Evolutionary conservation across 495 filamentous ascomycete species (phyloP).

Genomic region (Penicillium canariense): DNA sequence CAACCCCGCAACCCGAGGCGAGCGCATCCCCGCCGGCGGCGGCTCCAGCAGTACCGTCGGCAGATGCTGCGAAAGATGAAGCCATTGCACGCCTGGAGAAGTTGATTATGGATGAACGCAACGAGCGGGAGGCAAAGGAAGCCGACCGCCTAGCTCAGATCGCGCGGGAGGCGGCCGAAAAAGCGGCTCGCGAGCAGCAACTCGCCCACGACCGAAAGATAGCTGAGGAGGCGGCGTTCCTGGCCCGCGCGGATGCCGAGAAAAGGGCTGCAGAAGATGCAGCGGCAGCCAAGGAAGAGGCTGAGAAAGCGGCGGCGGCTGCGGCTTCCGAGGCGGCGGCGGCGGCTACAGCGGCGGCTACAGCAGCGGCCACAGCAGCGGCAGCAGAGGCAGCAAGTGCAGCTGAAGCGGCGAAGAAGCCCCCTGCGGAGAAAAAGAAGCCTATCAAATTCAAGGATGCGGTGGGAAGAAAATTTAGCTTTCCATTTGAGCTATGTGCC

Average conservation of each 20-base stretch:
- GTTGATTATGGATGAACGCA: constrained; percentile 50
- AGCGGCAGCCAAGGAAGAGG: constrained; percentile 28
- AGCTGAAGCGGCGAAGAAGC: constrained; percentile 20
- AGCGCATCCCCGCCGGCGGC: constrained; percentile 19
- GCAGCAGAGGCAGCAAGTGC: constrained; percentile 13
- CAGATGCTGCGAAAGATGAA: constrained; percentile 45
- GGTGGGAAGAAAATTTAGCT: constrained; percentile 80
- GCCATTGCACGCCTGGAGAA: constrained; percentile 53
- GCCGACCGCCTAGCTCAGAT: constrained; percentile 36
- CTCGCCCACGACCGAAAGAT: constrained; percentile 44
- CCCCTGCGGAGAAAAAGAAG: constrained; percentile 52
- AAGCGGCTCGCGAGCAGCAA: constrained; percentile 49
- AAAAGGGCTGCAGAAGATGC: constrained; percentile 25
- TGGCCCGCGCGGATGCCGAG: constrained; percentile 41
- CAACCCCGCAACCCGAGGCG: constrained; percentile 27
- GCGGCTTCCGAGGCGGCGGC: constrained; percentile 13
- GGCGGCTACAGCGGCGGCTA: constrained; percentile 12
- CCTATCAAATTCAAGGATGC: constrained; percentile 85
- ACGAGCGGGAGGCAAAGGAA: constrained; percentile 44
- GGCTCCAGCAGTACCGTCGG: constrained; percentile 15
- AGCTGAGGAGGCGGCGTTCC: constrained; percentile 38
- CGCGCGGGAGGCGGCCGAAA: constrained; percentile 51
- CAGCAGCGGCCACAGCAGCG: constrained; percentile 12
- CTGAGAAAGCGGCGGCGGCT: constrained; percentile 25
- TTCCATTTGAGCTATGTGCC: constrained; percentile 75